A percentile compares a stretch with the other conserved stretches of the same genome.
These are phyloP conservation scores for Exophiala aquamarina DNA, from an alignment of 2,329 filamentous ascomycete species.

Conservation along the genomic window DNA sequence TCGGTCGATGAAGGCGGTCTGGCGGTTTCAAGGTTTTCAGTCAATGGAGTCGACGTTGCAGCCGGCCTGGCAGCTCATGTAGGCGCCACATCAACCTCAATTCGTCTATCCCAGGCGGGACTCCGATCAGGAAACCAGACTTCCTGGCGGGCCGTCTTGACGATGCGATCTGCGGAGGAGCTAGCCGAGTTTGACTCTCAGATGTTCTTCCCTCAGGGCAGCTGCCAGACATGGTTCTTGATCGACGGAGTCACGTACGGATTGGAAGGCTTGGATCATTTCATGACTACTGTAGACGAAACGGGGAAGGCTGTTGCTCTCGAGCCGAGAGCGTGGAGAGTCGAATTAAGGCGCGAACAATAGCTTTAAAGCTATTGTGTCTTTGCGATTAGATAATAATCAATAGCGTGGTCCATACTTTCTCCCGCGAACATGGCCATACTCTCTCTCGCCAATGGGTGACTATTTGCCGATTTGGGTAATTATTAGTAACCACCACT, in stretches of 20 bases:
- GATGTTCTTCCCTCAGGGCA: conserved; percentile 9
- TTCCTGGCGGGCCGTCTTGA: conserved; percentile 7
- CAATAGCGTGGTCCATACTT: no score
- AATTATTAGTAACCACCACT: no score
- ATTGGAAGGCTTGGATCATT: conserved; percentile 5
- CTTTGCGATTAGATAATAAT: no score
- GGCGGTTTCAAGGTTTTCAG: conserved; percentile 3
- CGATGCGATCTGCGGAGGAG: background rate
- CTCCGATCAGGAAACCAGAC: conserved; percentile 1
- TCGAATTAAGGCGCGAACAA: no score
- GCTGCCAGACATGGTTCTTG: conserved; percentile 6
- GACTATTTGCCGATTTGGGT: no score
- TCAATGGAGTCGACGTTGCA: conserved; percentile 3
- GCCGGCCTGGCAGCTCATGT: background rate
- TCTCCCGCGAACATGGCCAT: no score
- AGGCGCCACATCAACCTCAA: background rate
- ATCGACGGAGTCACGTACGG: conserved; percentile 3
- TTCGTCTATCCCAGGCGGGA: conserved; percentile 2
- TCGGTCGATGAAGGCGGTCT: conserved; percentile 6
- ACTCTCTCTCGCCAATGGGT: no score
- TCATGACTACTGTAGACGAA: background rate
- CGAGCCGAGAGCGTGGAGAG: conserved; percentile 4
- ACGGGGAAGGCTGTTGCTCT: background rate
- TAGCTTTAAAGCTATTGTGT: no score
- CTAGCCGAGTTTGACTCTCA: background rate